phyloP scores from a whole-genome alignment of 2,329 filamentous ascomycete species.

The Neonectria neomacrospora region DNA sequence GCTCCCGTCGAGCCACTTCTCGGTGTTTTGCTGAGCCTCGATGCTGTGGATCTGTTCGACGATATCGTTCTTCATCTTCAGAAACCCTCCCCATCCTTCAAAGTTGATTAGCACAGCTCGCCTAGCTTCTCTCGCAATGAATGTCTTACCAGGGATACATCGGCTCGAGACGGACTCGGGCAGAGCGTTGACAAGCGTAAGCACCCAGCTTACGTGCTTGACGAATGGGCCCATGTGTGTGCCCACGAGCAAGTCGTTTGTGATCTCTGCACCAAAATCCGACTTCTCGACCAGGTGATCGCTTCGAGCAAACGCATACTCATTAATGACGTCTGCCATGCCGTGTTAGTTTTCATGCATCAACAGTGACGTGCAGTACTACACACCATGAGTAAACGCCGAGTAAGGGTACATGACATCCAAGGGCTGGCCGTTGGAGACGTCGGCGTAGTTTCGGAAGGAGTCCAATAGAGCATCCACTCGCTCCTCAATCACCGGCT shows the following conservation, averaged over 20 bases:
- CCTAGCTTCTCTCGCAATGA: neutral
- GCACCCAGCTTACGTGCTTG: constrained; percentile 51
- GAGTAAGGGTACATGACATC: constrained; percentile 53
- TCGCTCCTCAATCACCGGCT: constrained; percentile 51
- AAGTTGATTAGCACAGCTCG: constrained; percentile 7
- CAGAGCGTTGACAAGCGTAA: constrained; percentile 49
- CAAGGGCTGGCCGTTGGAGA: constrained; percentile 43
- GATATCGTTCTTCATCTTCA: constrained; percentile 54
- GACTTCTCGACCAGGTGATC: constrained; percentile 50
- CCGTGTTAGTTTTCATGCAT: constrained; percentile 2
- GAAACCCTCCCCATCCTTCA: constrained; percentile 50
- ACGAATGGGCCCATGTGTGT: constrained; percentile 52
- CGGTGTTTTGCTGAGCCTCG: constrained; percentile 48
- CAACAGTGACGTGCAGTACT: neutral
- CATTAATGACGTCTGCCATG: constrained; percentile 52
- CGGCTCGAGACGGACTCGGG: constrained; percentile 51
- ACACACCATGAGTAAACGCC: constrained; percentile 52
- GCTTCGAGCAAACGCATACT: constrained; percentile 53
- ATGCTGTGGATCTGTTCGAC: constrained; percentile 51
- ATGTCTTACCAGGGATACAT: constrained; percentile 45
- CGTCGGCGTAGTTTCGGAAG: constrained; percentile 44
- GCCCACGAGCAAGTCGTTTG: constrained; percentile 51
- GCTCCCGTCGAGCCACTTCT: constrained; percentile 49
- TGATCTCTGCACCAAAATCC: constrained; percentile 51
- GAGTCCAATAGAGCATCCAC: constrained; percentile 48